phyloP scores from a whole-genome alignment of 2,329 filamentous ascomycete species.

The Alternaria solani region DNA sequence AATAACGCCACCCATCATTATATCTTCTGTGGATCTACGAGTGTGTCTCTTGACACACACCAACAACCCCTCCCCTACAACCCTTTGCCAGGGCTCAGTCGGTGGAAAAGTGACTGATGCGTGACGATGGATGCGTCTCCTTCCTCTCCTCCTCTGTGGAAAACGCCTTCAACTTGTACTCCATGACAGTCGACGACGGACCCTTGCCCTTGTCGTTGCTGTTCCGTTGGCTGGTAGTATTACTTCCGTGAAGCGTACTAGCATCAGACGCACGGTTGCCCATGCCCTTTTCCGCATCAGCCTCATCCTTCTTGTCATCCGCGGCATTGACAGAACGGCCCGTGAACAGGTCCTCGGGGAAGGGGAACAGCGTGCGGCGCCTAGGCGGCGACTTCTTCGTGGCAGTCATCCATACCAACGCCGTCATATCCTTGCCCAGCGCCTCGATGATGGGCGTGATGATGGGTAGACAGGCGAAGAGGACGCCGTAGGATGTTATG shows the following conservation, averaged over 20 bases:
- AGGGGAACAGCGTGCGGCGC: conserved; percentile 45
- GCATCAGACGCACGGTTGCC: background rate
- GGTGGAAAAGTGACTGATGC: conserved; percentile 1
- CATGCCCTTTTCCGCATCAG: background rate
- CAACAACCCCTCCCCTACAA: no score
- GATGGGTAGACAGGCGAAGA: conserved; percentile 46
- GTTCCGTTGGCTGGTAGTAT: background rate
- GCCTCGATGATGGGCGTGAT: conserved; percentile 52
- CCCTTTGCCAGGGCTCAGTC: background rate
- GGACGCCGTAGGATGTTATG: conserved; percentile 46
- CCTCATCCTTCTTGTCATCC: background rate
- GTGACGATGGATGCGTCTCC: background rate
- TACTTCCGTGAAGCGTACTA: background rate
- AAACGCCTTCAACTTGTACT: conserved; percentile 6
- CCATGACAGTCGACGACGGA: background rate
- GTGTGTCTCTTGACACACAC: background rate
- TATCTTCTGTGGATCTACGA: background rate
- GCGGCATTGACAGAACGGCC: conserved; percentile 16
- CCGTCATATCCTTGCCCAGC: conserved; percentile 51
- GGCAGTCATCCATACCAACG: conserved; percentile 48
- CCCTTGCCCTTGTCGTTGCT: conserved; percentile 5
- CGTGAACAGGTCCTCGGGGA: conserved; percentile 32
- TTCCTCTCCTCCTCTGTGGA: background rate
- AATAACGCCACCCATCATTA: conserved; percentile 2
- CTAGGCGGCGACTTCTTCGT: conserved; percentile 46